Base-by-base conservation (phyloP, 495 filamentous ascomycete genomes). In the Aspergillus sclerotiicarbonarius region DNA sequence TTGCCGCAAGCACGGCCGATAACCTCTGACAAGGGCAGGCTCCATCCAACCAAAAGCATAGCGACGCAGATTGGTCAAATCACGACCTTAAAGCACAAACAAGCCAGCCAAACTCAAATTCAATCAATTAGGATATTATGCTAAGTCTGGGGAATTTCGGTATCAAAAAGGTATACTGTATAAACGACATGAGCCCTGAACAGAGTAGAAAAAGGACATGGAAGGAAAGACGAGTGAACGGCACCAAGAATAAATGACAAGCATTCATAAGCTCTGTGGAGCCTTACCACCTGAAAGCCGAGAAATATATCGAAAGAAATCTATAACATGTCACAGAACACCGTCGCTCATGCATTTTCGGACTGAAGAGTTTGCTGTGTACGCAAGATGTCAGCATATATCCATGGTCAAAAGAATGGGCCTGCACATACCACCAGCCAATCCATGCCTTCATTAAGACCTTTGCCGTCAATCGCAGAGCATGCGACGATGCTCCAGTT, bases 401-500 rank as follows among this genome's bases (percentile, higher is more conserved):
- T 51, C 18, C 6, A 12, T 2, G 18, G 31, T 3, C n/a, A 41
- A 6, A n/a, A 30, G 4, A 15, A 9, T 21, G 46, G 33, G 20
- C 29, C 0, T 16, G 13, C 30, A 87, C 91, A 79, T 76, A 96
- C 92, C 83, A 94, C 91, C 68, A 98, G 74, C 94, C 94, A 98
- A 76, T 98, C 92, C 94, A 98, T 98, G 49, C 94, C 94, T 70
- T 98, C 94, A 54, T 84, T 87, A 25, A 98, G 87, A 65, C 94
- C 94, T 59, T 90, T 90, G 30, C 94, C 94, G 67, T 96, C 94
- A 54, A 98, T 91, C 25, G 95, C 95, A 67, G 89, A 93, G 74
- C 94, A 98, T 19, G 91, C 92, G 63, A 98, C 90, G 68, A 98
- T 98, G 68, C 91, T 98, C 94, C 94, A 98, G 80, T 97, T 98